Evolutionary conservation across 305 asterid genomes (phyloP).

Genomic region (Rubia peregrina): DNA sequence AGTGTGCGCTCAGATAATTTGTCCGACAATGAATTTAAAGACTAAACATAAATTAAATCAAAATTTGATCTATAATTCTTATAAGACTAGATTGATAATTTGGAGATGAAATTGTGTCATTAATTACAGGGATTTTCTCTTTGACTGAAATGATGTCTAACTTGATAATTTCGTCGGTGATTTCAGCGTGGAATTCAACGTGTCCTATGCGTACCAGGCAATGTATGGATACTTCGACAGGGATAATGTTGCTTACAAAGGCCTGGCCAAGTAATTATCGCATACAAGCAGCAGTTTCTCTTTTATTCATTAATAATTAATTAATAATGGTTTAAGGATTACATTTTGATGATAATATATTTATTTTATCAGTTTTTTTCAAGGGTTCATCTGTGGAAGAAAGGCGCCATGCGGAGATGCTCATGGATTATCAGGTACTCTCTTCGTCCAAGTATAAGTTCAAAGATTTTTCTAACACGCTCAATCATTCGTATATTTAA

Average conservation of each 20-base stretch:
- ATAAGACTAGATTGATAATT: no score
- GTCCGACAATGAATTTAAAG: no score
- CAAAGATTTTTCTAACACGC: no score
- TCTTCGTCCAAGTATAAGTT: no score
- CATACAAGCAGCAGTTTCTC: neutral
- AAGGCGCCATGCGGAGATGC: conserved; percentile 70
- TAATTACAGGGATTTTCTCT: no score
- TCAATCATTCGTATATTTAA: neutral
- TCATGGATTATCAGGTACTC: conserved; percentile 73
- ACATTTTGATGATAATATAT: neutral
- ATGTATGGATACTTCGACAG: conserved; percentile 72
- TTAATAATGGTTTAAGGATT: no score
- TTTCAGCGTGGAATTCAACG: conserved; percentile 70
- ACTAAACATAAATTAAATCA: no score
- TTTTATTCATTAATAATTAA: neutral
- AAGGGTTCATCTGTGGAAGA: conserved; percentile 70
- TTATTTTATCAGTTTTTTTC: conserved; percentile 22
- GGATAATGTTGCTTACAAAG: conserved; percentile 72
- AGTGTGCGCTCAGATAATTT: no score
- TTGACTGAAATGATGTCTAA: neutral
- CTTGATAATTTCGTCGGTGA: conserved; percentile 4
- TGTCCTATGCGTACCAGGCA: conserved; percentile 71
- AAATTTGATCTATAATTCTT: no score
- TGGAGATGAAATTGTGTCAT: no score
- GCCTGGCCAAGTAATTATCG: conserved; percentile 64